phyloP scores from a whole-genome alignment of 2,329 filamentous ascomycete species.

The Beauveria rudraprayagi region DNA sequence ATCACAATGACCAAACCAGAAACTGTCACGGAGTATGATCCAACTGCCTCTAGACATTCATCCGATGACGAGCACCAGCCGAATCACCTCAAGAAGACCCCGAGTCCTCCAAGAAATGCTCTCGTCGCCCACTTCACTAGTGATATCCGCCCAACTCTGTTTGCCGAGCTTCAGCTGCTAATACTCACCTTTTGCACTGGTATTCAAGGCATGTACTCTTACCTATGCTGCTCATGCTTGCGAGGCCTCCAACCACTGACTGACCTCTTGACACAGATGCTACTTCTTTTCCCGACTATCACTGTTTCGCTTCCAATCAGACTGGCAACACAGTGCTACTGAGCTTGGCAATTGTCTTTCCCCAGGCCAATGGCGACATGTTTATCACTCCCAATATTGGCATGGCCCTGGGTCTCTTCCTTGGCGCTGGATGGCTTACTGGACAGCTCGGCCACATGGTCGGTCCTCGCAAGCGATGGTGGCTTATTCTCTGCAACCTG shows the following conservation, averaged over 20 bases:
- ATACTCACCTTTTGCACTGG: constrained; percentile 43
- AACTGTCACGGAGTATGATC: not conserved
- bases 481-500: constrained; percentile 46
- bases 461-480: constrained; percentile 41
- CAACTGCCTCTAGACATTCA: not conserved
- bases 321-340: constrained; percentile 58
- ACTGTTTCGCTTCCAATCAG: constrained; percentile 57
- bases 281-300: constrained; percentile 51
- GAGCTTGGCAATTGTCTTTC: constrained; percentile 41
- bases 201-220: constrained; percentile 34
- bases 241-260: not conserved
- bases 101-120: not conserved
- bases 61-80: constrained; percentile 6
- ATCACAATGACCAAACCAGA: constrained; percentile 1
- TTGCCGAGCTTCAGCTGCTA: constrained; percentile 38
- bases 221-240: too few species aligned
- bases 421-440: constrained; percentile 44
- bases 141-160: constrained; percentile 29
- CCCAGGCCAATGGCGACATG: constrained; percentile 36
- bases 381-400: constrained; percentile 48
- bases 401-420: constrained; percentile 46
- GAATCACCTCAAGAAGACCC: not conserved
- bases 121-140: constrained; percentile 17
- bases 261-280: constrained; percentile 33
- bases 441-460: constrained; percentile 49